Conservation (phyloP, 805 yeast genomes). For the Saccharomycopsis sp. region DNA sequence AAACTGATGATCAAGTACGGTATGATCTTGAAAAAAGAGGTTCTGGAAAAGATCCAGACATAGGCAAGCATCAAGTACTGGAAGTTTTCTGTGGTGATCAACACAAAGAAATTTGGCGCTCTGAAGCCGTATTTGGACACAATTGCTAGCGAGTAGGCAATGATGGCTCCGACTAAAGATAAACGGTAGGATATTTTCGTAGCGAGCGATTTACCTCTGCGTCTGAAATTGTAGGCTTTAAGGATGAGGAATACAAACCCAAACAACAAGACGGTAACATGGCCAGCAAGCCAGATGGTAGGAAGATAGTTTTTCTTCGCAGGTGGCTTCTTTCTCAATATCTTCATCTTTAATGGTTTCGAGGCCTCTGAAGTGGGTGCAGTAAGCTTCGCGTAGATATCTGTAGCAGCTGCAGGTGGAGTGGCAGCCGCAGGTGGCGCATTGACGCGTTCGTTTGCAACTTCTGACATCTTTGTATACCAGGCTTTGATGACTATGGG, state of each 20-base stretch:
- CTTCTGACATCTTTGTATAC: neutral
- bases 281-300: conserved; percentile 53
- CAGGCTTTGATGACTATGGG: no score
- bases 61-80: conserved; percentile 53
- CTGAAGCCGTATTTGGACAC: conserved; percentile 53
- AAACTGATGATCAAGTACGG: conserved; percentile 54
- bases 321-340: conserved; percentile 31
- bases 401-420: neutral
- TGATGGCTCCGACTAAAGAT: conserved; percentile 48
- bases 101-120: conserved; percentile 54
- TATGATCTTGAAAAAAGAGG: conserved; percentile 55
- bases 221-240: conserved; percentile 26
- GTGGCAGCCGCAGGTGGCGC: neutral
- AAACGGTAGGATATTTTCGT: conserved; percentile 50
- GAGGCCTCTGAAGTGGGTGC: neutral
- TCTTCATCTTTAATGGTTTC: conserved; percentile 9
- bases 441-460: neutral
- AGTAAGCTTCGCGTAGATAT: neutral
- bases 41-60: conserved; percentile 59
- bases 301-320: conserved; percentile 37
- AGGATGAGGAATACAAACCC: conserved; percentile 34
- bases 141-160: conserved; percentile 47
- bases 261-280: conserved; percentile 37
- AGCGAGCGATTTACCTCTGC: conserved; percentile 33
- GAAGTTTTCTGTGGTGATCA: conserved; percentile 70